Percentiles rank a stretch among this genome's conserved stretches.
Evolutionary conservation across 208 protist species (phyloP).

Genomic region (Endotrypanum monterogeii): DNA sequence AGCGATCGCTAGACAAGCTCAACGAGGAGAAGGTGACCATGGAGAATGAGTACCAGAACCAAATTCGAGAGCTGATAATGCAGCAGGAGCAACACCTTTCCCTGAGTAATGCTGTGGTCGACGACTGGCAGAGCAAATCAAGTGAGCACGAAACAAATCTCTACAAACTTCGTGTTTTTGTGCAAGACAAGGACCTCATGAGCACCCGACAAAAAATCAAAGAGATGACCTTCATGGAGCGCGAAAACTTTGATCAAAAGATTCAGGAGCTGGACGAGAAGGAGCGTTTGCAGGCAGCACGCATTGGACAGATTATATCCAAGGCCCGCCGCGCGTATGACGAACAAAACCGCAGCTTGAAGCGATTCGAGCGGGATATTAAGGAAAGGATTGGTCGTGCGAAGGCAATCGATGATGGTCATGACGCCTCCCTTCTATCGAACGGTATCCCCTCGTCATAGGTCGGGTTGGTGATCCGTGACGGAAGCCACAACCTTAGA

Average conservation of each 20-base stretch:
- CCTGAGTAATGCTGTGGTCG: constrained; percentile 56
- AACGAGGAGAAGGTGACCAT: constrained; percentile 44
- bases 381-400: constrained; percentile 27
- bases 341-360: constrained; percentile 50
- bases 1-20: constrained; percentile 38
- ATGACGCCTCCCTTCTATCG: constrained; percentile 11
- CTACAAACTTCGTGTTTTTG: constrained; percentile 52
- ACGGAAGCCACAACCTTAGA: not conserved
- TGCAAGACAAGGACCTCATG: constrained; percentile 78
- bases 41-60: constrained; percentile 64
- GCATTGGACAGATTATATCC: constrained; percentile 54
- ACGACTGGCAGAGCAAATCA: constrained; percentile 71
- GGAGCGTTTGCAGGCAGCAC: constrained; percentile 49
- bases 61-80: constrained; percentile 55
- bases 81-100: constrained; percentile 65
- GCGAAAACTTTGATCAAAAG: constrained; percentile 59
- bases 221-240: constrained; percentile 53
- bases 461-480: too few relatives aligned
- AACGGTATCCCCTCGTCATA: not conserved
- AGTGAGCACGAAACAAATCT: constrained; percentile 51
- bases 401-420: constrained; percentile 4
- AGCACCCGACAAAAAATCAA: constrained; percentile 64
- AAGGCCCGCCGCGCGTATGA: constrained; percentile 47
- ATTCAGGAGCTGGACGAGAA: constrained; percentile 70
- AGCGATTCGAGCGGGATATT: constrained; percentile 50